Evolutionary conservation across 306 rosid species (phyloP).

Genomic region (Quercus cerris): DNA sequence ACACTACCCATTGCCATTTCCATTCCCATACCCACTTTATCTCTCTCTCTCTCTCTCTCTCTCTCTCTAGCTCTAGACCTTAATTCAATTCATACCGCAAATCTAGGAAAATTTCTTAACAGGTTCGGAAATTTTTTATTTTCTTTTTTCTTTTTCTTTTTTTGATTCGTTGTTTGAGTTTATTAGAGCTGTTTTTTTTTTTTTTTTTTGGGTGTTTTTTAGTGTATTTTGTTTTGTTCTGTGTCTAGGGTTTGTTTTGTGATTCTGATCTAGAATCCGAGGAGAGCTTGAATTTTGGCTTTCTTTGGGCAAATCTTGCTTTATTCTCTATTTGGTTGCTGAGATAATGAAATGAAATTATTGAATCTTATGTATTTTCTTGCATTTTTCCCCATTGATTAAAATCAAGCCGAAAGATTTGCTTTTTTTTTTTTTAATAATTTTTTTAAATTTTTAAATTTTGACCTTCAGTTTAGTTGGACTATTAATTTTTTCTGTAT

Average conservation of each 20-base stretch:
- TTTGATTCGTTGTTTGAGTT: not conserved
- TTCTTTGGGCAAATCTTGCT: no score
- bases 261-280: not conserved
- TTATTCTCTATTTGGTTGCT: no score
- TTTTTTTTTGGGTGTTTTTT: not conserved
- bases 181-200: not conserved
- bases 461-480: not conserved
- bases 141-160: no score
- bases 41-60: not conserved
- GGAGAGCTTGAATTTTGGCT: no score
- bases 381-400: no score
- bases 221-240: not conserved
- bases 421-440: not conserved
- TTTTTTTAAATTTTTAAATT: no score
- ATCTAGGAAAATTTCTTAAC: conserved; percentile 7
- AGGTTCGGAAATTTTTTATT: no score
- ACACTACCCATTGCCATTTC: no score
- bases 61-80: not conserved
- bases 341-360: no score
- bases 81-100: conserved; percentile 7
- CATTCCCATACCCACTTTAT: not conserved
- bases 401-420: not conserved
- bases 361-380: no score
- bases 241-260: conserved; percentile 9
- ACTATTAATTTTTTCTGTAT: not conserved